Conservation (phyloP, 108 stramenopile species). For the Pseudonitzschia multistriata region DNA sequence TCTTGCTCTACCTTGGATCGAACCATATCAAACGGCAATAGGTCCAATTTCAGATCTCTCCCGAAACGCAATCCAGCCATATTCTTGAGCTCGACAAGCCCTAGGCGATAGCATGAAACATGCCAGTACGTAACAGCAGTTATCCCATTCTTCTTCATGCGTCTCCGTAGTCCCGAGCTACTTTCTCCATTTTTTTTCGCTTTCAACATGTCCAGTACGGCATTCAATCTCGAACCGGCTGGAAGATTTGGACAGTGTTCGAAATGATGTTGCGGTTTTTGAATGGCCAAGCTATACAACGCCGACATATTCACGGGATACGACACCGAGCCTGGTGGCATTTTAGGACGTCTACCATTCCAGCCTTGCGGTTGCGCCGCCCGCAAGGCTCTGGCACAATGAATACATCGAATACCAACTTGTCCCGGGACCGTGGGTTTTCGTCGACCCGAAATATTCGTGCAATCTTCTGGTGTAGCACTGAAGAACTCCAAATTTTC, state of each 20-base stretch:
- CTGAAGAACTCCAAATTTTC: slow-evolving; percentile 51
- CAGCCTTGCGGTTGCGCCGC: not conserved
- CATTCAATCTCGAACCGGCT: not conserved
- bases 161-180: not conserved
- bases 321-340: slow-evolving; percentile 43
- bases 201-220: slow-evolving; percentile 12
- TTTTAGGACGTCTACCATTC: not conserved
- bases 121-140: slow-evolving; percentile 39
- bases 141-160: slow-evolving; percentile 16
- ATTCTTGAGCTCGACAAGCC: slow-evolving; percentile 34
- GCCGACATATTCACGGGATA: slow-evolving; percentile 42
- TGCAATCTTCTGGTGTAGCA: slow-evolving; percentile 32
- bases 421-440: slow-evolving; percentile 37
- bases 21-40: slow-evolving; percentile 39
- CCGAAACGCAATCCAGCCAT: slow-evolving; percentile 43
- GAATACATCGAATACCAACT: slow-evolving; percentile 60
- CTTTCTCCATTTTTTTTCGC: not conserved
- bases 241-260: slow-evolving; percentile 53
- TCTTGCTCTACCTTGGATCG: slow-evolving; percentile 26
- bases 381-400: slow-evolving; percentile 41
- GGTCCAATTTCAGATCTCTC: slow-evolving; percentile 39
- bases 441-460: slow-evolving; percentile 26
- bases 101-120: slow-evolving; percentile 44
- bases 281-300: slow-evolving; percentile 37
- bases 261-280: slow-evolving; percentile 56